Percentiles rank a stretch among this genome's conserved stretches.
These are phyloP conservation scores for Anisodus acutangulus DNA, from an alignment of 257 asterid genomes.

Conservation along the genomic window DNA sequence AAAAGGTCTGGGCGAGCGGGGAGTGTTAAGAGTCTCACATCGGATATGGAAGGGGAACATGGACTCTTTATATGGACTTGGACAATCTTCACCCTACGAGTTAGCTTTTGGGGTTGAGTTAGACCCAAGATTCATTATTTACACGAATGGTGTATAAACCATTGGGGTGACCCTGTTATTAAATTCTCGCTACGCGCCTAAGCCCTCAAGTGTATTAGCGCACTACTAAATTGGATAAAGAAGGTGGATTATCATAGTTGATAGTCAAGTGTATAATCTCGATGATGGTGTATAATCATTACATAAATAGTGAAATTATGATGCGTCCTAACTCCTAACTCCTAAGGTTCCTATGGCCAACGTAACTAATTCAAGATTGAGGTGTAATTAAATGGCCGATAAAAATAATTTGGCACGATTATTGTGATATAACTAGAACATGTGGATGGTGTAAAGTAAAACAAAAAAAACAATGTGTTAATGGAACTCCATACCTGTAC, in stretches of 20 bases:
- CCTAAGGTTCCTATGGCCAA: neutral
- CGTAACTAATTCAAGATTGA: neutral
- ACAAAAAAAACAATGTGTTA: neutral
- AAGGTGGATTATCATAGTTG: neutral
- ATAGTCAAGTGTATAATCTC: neutral
- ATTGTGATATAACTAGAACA: neutral
- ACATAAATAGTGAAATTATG: neutral
- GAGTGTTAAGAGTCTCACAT: too few relatives aligned
- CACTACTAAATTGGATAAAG: neutral
- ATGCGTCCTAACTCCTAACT: neutral
- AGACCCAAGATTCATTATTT: too few relatives aligned
- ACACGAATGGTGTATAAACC: too few relatives aligned
- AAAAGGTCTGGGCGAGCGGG: too few relatives aligned
- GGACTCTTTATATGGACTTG: too few relatives aligned
- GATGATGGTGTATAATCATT: too few relatives aligned
- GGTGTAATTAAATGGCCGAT: neutral
- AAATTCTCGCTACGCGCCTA: neutral
- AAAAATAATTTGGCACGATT: neutral
- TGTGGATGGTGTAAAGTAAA: neutral
- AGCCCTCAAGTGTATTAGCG: neutral
- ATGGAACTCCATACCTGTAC: slow-evolving; percentile 52
- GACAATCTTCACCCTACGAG: too few relatives aligned
- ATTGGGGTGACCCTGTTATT: neutral
- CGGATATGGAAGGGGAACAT: too few relatives aligned
- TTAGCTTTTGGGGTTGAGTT: too few relatives aligned